phyloP scores from a whole-genome alignment of 108 stramenopile species.

The Aurantiochytrium sp. region DNA sequence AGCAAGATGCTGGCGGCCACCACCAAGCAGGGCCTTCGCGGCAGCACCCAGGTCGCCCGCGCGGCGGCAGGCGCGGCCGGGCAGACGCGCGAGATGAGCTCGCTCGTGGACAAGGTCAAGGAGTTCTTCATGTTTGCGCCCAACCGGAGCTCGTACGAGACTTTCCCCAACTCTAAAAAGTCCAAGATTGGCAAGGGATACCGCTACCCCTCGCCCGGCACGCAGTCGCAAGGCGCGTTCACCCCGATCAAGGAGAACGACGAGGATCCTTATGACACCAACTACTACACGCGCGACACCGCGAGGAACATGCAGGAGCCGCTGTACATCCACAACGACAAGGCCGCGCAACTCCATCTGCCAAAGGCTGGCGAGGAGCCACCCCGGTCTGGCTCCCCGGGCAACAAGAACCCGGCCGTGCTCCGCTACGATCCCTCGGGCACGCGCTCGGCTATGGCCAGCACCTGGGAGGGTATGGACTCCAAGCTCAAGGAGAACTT shows the following conservation, averaged over 20 bases:
- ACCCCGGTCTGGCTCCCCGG: not conserved
- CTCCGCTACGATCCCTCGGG: slow-evolving; percentile 15
- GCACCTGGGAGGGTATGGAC: not conserved
- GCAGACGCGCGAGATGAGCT: not conserved
- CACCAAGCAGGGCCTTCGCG: no score
- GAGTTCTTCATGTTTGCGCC: not conserved
- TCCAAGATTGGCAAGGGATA: not conserved
- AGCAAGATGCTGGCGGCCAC: no score
- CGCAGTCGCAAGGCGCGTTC: not conserved
- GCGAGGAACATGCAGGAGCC: not conserved
- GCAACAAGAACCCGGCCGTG: slow-evolving; percentile 16
- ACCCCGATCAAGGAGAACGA: not conserved
- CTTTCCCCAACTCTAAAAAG: not conserved
- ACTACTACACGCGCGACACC: not conserved
- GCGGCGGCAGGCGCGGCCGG: not conserved
- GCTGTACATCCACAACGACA: not conserved
- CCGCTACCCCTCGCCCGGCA: not conserved
- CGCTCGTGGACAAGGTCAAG: not conserved
- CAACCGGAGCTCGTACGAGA: not conserved
- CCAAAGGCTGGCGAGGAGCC: not conserved
- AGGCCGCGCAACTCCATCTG: not conserved
- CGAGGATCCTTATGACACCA: not conserved
- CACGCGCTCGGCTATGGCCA: not conserved
- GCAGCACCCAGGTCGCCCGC: no score
- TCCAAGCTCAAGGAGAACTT: not conserved